These are phyloP conservation scores for Terana coerulea DNA, from an alignment of 768 basidiomycete species.

Conservation along the genomic window DNA sequence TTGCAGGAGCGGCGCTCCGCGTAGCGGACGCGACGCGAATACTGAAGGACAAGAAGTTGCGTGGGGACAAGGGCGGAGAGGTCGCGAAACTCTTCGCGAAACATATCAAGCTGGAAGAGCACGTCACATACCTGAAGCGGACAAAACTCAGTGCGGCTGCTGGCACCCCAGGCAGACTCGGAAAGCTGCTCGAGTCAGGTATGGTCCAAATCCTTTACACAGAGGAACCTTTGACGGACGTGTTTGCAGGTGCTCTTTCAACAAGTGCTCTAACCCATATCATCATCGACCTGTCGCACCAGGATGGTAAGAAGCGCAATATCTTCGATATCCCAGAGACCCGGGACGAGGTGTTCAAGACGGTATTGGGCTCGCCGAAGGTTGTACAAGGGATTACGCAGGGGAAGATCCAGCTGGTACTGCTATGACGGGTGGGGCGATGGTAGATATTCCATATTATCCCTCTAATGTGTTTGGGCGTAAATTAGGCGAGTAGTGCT, in stretches of 20 bases:
- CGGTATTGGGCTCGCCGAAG: slow-evolving; percentile 59
- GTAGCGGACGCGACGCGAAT: slow-evolving; percentile 84
- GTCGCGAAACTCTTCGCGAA: slow-evolving; percentile 95
- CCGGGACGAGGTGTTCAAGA: slow-evolving; percentile 75
- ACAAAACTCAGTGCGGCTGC: slow-evolving; percentile 89
- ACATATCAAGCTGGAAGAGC: slow-evolving; percentile 88
- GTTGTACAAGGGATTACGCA: slow-evolving; percentile 60
- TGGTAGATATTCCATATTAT: too few relatives aligned
- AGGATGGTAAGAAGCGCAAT: slow-evolving; percentile 71
- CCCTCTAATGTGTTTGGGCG: not conserved
- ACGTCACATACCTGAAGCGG: slow-evolving; percentile 75
- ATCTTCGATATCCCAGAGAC: slow-evolving; percentile 83
- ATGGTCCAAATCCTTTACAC: not conserved
- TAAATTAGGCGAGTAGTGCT: slow-evolving; percentile 4
- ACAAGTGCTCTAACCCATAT: slow-evolving; percentile 79
- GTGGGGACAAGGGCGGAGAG: slow-evolving; percentile 83
- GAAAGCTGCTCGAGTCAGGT: slow-evolving; percentile 61
- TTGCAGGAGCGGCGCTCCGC: slow-evolving; percentile 86
- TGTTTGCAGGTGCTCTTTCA: slow-evolving; percentile 58
- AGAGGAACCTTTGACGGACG: slow-evolving; percentile 6
- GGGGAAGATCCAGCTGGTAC: slow-evolving; percentile 75
- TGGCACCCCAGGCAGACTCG: slow-evolving; percentile 89
- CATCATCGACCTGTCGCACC: slow-evolving; percentile 71
- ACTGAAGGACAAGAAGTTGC: slow-evolving; percentile 62
- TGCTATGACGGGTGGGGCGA: slow-evolving; percentile 47